Percentiles rank a stretch among this genome's conserved stretches.
Conservation (phyloP, 768 basidiomycete genomes). For the Daedalea quercina region DNA sequence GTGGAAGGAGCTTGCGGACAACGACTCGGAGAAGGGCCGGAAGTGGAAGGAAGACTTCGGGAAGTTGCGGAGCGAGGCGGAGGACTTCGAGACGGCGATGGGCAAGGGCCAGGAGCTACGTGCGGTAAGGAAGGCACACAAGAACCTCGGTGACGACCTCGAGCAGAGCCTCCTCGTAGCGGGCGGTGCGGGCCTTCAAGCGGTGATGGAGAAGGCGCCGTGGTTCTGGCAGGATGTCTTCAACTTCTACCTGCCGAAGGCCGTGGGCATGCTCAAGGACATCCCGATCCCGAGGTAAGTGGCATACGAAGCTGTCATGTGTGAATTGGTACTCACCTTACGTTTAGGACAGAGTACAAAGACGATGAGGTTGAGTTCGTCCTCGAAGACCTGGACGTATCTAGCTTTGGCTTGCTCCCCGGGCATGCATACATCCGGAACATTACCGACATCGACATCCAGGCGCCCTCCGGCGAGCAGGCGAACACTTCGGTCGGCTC, state of each 20-base stretch:
- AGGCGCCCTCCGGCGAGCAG: conserved; percentile 29
- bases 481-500: conserved; percentile 50
- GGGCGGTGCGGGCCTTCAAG: conserved; percentile 39
- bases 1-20: conserved; percentile 44
- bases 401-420: conserved; percentile 58
- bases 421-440: conserved; percentile 68
- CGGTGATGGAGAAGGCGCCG: conserved; percentile 51
- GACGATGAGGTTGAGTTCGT: conserved; percentile 66
- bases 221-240: conserved; percentile 83
- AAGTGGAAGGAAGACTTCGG: conserved; percentile 50
- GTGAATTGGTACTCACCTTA: neutral
- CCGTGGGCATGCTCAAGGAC: conserved; percentile 45
- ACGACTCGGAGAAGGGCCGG: conserved; percentile 32
- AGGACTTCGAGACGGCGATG: conserved; percentile 39
- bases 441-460: conserved; percentile 57
- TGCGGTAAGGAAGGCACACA: conserved; percentile 43
- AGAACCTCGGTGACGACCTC: conserved; percentile 40
- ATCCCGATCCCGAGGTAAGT: conserved; percentile 65
- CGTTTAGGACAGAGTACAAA: conserved; percentile 59
- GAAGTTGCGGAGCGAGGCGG: conserved; percentile 36
- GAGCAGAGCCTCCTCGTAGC: conserved; percentile 36
- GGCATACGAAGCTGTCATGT: neutral
- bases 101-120: conserved; percentile 43
- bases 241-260: conserved; percentile 67
- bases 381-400: conserved; percentile 67